These are phyloP conservation scores for Avena insularis DNA, from an alignment of 176 grass and related monocot species.

Conservation along the genomic window DNA sequence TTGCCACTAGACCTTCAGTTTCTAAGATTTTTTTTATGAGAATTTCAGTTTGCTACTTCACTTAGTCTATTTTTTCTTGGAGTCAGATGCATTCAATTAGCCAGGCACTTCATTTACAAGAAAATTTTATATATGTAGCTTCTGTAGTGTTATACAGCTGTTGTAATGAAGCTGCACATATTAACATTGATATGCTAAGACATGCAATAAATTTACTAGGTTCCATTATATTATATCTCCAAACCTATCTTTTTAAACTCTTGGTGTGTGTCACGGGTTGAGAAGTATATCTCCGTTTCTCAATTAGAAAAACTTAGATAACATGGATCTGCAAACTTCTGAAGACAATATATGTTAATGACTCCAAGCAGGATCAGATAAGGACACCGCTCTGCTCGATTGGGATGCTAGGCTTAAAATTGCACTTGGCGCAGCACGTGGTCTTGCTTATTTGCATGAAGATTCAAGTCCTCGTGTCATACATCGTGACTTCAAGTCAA, in stretches of 20 bases:
- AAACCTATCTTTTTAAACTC: conserved; percentile 19
- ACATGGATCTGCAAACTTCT: conserved; percentile 27
- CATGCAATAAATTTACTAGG: conserved; percentile 17
- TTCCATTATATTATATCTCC: conserved; percentile 21
- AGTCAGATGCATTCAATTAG: conserved; percentile 14
- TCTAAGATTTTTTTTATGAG: conserved; percentile 31
- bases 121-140: conserved; percentile 8
- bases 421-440: conserved; percentile 88
- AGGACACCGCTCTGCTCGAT: conserved; percentile 65
- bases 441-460: conserved; percentile 95
- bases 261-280: not conserved
- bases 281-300: conserved; percentile 16
- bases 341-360: not conserved
- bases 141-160: not conserved
- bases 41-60: conserved; percentile 32
- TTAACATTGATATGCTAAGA: not conserved
- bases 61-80: conserved; percentile 27
- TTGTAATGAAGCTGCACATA: conserved; percentile 16
- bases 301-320: conserved; percentile 24
- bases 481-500: conserved; percentile 99
- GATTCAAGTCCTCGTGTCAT: conserved; percentile 98
- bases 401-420: conserved; percentile 91
- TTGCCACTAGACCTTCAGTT: conserved; percentile 32
- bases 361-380: conserved; percentile 67
- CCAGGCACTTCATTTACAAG: conserved; percentile 14